Conservation (phyloP, 139 green algal species). For the Haematococcus sp. region DNA sequence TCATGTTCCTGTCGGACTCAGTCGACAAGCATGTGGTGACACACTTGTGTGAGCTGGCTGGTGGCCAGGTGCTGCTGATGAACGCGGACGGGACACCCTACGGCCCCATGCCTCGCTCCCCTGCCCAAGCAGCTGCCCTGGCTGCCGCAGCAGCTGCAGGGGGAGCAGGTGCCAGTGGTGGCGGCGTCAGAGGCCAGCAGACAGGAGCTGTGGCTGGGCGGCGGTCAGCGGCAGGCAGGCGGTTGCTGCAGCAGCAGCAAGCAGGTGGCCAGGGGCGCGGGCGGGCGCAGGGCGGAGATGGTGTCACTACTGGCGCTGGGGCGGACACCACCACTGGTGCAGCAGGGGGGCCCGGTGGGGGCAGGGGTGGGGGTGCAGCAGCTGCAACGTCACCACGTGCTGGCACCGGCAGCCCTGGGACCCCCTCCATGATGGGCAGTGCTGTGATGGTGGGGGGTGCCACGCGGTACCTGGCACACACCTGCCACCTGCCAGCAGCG, state of each 20-base stretch:
- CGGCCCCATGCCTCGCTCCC: neutral
- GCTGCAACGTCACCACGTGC: neutral
- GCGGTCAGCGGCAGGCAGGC: too few relatives aligned
- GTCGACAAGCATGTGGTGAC: constrained; percentile 27
- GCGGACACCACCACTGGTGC: too few relatives aligned
- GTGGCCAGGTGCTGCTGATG: neutral
- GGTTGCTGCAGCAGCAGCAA: too few relatives aligned
- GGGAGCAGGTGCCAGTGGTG: too few relatives aligned
- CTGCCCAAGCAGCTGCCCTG: constrained; percentile 10
- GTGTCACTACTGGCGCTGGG: too few relatives aligned
- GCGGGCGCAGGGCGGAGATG: too few relatives aligned
- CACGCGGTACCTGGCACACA: neutral
- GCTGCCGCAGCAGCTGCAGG: constrained; percentile 4
- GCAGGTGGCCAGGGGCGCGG: too few relatives aligned
- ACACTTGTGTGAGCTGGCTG: constrained; percentile 20
- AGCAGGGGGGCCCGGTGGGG: too few relatives aligned
- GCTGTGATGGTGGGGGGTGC: neutral
- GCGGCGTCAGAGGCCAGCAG: neutral
- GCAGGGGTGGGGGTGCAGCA: neutral
- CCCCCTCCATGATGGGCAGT: neutral
- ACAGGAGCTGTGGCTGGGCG: too few relatives aligned
- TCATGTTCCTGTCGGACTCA: constrained; percentile 35
- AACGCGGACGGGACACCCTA: neutral
- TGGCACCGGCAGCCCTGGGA: neutral
- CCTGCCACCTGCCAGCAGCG: constrained; percentile 14